Percentiles rank a stretch among this genome's conserved stretches.
These are phyloP conservation scores for Leishmania gerbilli DNA, from an alignment of 208 protist genomes.

Conservation along the genomic window DNA sequence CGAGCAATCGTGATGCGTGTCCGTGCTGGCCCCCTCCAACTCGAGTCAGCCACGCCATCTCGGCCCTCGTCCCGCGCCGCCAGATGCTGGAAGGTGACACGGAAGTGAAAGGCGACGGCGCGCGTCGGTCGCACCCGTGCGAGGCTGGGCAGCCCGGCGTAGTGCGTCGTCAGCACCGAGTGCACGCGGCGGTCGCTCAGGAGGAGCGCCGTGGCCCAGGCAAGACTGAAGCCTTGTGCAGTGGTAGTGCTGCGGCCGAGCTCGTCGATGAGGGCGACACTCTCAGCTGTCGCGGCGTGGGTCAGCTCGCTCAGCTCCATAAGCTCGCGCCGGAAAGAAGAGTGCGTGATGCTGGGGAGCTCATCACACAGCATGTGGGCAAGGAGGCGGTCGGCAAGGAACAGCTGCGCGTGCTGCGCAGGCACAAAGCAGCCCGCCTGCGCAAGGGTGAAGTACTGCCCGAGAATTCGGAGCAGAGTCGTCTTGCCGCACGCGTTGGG, in stretches of 20 bases:
- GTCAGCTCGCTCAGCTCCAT: slow-evolving; percentile 78
- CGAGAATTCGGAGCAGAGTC: slow-evolving; percentile 90
- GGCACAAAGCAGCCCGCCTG: slow-evolving; percentile 95
- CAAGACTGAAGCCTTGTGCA: slow-evolving; percentile 95
- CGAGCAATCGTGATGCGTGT: slow-evolving; percentile 24
- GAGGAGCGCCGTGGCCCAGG: slow-evolving; percentile 91
- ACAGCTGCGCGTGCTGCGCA: slow-evolving; percentile 49
- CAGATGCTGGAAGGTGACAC: slow-evolving; percentile 14
- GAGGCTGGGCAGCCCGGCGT: slow-evolving; percentile 36
- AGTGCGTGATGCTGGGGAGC: slow-evolving; percentile 55
- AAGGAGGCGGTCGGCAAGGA: slow-evolving; percentile 69
- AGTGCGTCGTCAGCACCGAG: slow-evolving; percentile 55
- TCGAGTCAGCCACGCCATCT: background rate
- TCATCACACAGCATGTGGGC: slow-evolving; percentile 87
- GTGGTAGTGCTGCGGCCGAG: slow-evolving; percentile 96
- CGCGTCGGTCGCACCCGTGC: slow-evolving; percentile 15
- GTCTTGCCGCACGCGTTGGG: slow-evolving; percentile 95
- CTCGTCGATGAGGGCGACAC: slow-evolving; percentile 98
- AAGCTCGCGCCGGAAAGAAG: slow-evolving; percentile 73
- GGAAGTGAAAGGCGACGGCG: slow-evolving; percentile 27
- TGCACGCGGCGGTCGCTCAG: slow-evolving; percentile 37
- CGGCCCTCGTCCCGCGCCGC: background rate
- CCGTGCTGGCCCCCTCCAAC: background rate
- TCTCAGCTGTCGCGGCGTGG: slow-evolving; percentile 82
- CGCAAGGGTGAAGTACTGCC: slow-evolving; percentile 88